Percentiles rank a stretch among this genome's conserved stretches.
These are phyloP conservation scores for Penicillium griseofulvum DNA, from an alignment of 2,329 filamentous ascomycete genomes.

Conservation along the genomic window DNA sequence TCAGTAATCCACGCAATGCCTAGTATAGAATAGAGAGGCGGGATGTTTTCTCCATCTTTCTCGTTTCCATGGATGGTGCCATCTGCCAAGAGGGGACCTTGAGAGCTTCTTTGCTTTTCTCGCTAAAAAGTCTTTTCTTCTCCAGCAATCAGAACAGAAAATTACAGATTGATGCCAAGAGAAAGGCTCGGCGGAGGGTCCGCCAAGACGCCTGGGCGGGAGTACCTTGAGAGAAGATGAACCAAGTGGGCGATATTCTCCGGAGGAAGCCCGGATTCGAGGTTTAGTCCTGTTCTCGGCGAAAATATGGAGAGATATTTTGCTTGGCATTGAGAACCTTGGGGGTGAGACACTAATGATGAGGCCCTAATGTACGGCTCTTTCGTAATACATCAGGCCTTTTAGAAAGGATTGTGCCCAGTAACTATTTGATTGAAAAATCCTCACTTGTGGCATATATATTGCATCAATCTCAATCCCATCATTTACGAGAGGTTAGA, in stretches of 20 bases:
- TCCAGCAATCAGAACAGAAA: conserved; percentile 5
- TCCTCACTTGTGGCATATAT: neutral
- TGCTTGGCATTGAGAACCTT: conserved; percentile 26
- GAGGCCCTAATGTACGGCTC: neutral
- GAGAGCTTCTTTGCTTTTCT: conserved; percentile 9
- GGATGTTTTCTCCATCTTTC: neutral
- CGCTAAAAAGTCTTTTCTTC: neutral
- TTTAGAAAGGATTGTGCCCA: neutral
- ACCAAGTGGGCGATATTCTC: neutral
- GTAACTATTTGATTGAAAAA: neutral
- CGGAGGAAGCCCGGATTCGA: neutral
- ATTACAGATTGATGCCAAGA: conserved; percentile 15
- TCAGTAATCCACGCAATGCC: neutral
- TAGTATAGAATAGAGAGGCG: neutral
- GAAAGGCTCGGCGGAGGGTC: conserved; percentile 14
- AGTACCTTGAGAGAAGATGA: conserved; percentile 20
- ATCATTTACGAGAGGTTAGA: neutral
- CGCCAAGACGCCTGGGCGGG: conserved; percentile 20
- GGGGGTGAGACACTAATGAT: conserved; percentile 10
- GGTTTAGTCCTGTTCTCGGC: conserved; percentile 10
- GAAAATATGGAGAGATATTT: neutral
- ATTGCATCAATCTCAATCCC: neutral
- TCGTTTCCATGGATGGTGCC: neutral
- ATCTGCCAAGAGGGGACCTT: conserved; percentile 20
- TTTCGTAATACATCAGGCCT: neutral